Evolutionary conservation across 176 grass and related monocot species (phyloP), one percentile per base, ranked within the genome.

Genomic region (Melocanna baccifera): DNA sequence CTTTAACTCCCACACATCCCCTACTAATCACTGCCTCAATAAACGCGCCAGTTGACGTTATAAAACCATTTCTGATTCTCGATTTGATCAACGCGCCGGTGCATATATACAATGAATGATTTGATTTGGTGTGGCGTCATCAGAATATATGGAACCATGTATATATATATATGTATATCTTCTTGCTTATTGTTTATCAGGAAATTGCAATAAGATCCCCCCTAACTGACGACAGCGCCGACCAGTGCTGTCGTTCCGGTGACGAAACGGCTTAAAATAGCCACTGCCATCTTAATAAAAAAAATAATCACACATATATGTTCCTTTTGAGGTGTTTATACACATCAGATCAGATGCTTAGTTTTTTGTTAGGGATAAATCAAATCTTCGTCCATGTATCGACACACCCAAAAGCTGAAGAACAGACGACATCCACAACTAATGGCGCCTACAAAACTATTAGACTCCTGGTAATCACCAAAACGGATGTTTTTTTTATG

Each of bases 41-140:
- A n/a, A n/a, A n/a, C n/a, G n/a, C n/a, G n/a, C n/a, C 34, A 36
- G 34, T 36, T 42, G 41, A 42, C 41, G 41, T 42, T 42, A 42
- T 9, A 42, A 42, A 42, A 42, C 9, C 9, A 73, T 75, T 57
- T 23, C 52, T 30, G 29, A 5, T 71, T 16, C 50, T 80, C 76
- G 20, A 63, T 81, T 70, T 69, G 70, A 89, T 76, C 18, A 53
- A 85, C 47, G 16, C 14, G 76, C n/a, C 76, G n/a, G 63, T 42
- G 3, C 42, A 71, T 67, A 85, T 63, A 76, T 47, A 64, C 8
- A 34, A 61, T 55, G 32, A 42, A 71, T 70, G 88, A 90, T 82
- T 70, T 28, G 83, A 82, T 86, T 82, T 81, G 83, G 71, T 72
- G 64, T 73, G 43, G 55, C 30, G 29, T 78, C 75, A 62, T 71